These are phyloP conservation scores for Talaromyces verruculosus DNA, from an alignment of 2,329 filamentous ascomycete genomes.

Conservation along the genomic window DNA sequence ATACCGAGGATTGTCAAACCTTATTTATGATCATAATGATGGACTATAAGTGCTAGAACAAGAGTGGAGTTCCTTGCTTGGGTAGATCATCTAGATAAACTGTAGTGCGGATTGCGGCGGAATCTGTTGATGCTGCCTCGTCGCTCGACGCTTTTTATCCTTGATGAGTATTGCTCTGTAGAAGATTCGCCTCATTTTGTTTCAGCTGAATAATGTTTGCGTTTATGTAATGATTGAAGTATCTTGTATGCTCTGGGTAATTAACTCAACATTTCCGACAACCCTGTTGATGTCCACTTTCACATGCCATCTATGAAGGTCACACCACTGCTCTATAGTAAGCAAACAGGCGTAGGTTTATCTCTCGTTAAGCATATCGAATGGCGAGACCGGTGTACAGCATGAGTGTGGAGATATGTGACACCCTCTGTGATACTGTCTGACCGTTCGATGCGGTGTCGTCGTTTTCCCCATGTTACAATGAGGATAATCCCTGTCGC, in stretches of 20 bases:
- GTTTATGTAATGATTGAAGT: not conserved
- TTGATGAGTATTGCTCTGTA: not conserved
- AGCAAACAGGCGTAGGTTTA: not conserved
- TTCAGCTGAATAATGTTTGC: not conserved
- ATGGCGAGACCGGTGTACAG: not conserved
- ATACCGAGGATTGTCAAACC: not conserved
- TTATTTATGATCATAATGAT: not conserved
- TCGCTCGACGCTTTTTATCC: not conserved
- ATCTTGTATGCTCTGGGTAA: not conserved
- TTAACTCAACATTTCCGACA: not conserved
- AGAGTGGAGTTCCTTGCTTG: not conserved
- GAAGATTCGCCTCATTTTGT: not conserved
- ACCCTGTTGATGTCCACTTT: conserved; percentile 4
- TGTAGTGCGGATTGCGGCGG: not conserved
- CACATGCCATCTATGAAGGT: conserved; percentile 1
- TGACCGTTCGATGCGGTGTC: conserved; percentile 4
- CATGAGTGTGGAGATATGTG: not conserved
- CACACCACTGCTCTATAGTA: not conserved
- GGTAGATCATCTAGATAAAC: not conserved
- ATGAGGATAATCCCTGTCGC: not conserved
- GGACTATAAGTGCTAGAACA: not conserved
- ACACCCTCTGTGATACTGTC: conserved; percentile 2
- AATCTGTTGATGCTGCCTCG: not conserved
- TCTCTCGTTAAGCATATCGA: not conserved
- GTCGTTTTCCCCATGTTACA: conserved; percentile 9